Base-by-base conservation (phyloP, 179 eudicot species). In the Sideroxylon spinosum region DNA sequence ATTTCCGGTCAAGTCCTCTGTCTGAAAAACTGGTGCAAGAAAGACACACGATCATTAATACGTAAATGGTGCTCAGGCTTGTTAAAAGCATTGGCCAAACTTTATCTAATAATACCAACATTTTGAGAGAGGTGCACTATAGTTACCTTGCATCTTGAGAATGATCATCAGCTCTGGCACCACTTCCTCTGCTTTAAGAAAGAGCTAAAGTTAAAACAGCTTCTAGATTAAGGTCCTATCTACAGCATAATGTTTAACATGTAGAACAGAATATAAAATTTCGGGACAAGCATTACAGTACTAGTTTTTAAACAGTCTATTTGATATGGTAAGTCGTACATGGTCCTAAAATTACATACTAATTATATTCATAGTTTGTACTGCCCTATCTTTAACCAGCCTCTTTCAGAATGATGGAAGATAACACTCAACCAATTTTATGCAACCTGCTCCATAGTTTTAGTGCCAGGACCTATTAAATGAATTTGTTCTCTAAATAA, bases 121-220 rank as follows among this genome's bases (percentile, higher is more conserved):
- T 73, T 65, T 66, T 29, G 20, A 60, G 75, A 20, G 37, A 62
- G 78, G 79, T 1, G 14, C 22, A 79, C 76, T 49, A 71, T 11
- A 23, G 46, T 80, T 84, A 95, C 97, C 97, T 93, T 85, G 87
- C 92, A 82, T 93, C 97, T 25, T 78, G 91, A 78, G 90, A 86
- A 29, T 73, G 89, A 69, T 90, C 95, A 76, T 93, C 98, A 68
- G 82, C 88, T 82, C 69, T 91, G 53, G 83, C 89, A 76, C 86
- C 88, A 80, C 91, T 90, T 85, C 84, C 97, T 86, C 98, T 95
- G 90, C 84, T 80, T 74, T 19, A 81, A 68, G 69, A 82, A 74
- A 77, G 76, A 70, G 52, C 37, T 76, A 11, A n/a, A 63, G 67
- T 84, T 81, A 82, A 69, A 44, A 75, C 57, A 17, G 20, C 32